Percentiles rank a stretch among this genome's conserved stretches.
Evolutionary conservation across 306 rosid genomes (phyloP).

Genomic region (Corylus avellana): DNA sequence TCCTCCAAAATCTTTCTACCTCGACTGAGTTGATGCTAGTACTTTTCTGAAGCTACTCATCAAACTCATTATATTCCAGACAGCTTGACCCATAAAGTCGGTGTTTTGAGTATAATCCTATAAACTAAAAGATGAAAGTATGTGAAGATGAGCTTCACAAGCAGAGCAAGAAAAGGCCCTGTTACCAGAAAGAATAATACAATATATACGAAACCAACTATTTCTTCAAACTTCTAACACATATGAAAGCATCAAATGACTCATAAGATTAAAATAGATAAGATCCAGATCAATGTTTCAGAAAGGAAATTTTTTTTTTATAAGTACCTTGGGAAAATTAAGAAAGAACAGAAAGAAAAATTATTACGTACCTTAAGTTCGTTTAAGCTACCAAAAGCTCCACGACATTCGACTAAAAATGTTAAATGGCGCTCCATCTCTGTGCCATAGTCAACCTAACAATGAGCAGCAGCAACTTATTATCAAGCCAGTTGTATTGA

Average conservation of each 20-base stretch:
- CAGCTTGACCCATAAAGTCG: background rate
- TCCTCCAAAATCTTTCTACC: background rate
- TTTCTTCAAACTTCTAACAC: background rate
- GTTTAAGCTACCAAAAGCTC: constrained; percentile 69
- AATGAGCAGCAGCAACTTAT: constrained; percentile 25
- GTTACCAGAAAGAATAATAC: constrained; percentile 6
- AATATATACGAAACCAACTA: background rate
- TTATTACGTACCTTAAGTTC: constrained; percentile 67
- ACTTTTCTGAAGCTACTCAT: background rate
- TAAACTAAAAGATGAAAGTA: background rate
- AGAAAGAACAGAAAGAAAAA: constrained; percentile 7
- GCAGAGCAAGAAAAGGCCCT: background rate
- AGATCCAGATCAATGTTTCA: background rate
- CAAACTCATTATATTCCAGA: background rate
- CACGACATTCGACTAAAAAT: constrained; percentile 88
- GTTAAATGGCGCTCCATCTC: constrained; percentile 75
- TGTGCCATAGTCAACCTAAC: constrained; percentile 76
- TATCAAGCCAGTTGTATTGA: constrained; percentile 21
- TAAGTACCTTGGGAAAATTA: no score
- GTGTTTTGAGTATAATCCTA: background rate
- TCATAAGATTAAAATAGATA: constrained; percentile 1
- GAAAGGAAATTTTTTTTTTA: background rate
- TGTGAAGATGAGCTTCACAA: background rate
- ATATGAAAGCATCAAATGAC: background rate
- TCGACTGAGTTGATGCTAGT: background rate